Base-by-base conservation (phyloP, 805 yeast species). In the Candida schatavii region DNA sequence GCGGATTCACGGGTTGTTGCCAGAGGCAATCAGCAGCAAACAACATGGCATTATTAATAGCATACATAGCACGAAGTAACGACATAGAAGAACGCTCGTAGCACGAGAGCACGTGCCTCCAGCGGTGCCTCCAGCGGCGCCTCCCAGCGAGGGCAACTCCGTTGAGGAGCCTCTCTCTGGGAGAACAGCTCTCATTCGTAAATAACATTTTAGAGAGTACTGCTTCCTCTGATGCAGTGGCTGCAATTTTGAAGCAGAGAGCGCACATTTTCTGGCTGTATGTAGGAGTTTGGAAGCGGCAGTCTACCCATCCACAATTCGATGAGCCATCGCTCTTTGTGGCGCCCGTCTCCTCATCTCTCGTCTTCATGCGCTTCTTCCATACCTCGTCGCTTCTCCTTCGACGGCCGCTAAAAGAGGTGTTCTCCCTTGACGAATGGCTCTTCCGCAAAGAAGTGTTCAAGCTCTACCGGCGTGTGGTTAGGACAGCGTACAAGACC, bases 401-500 rank as follows among this genome's bases (percentile, higher is more conserved):
- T 11, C 14, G 29, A 17, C 29, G 39, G 19, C 20, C 39, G 11
- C 31, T 15, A 3, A 35, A 25, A 17, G 39, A 35, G 14, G 14
- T 21, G 3, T 40, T 65, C 17, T 52, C 69, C 4, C 49, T 70
- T 4, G 73, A 70, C 33, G 74, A 70, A 42, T 70, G 70, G 43
- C 39, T 70, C 26, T 68, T 70, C 40, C 57, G 73, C 14, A 62
- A 55, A 35, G 59, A 60, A 42, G 57, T 70, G 13, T 50, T 55
- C n/a, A 45, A 52, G 9, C 59, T 64, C 1, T 70, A 70, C 46
- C 53, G 70, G 32, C 57, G 57, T 21, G 49, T 67, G 14, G 47
- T 62, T 42, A 47, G 74, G 28, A 48, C 60, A 36, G 50, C 69
- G 14, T 63, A 65, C 47, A 56, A 57, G 39, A 61, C 59, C 40